Base-by-base conservation (phyloP, 1,284 basidiomycete genomes). In the Tilletia indica region DNA sequence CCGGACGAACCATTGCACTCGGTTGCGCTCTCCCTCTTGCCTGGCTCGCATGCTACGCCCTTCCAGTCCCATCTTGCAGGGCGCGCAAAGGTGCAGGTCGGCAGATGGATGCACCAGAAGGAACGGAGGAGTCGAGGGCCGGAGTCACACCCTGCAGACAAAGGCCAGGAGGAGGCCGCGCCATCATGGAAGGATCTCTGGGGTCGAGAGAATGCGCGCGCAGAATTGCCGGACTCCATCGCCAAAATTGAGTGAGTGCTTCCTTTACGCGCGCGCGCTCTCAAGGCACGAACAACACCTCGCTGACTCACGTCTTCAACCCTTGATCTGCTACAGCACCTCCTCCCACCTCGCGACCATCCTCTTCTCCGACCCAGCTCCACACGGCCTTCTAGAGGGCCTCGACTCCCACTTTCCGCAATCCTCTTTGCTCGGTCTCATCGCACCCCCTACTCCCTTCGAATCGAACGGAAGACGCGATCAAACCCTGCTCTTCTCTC, bases 371-470 rank as follows among this genome's bases (percentile, higher is more conserved):
- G 91, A 92, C 77, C 85, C 84, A 21, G 86, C 88, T 0, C 88
- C 89, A 0, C 89, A 92, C 80, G 90, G 90, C 0, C 85, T 92
- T 19, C 83, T 86, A 3, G 87, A 86, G 58, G 85, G 88, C 12
- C 85, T 92, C 12, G 80, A 84, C 6, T 77, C 73, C 72, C 68
- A 82, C 34, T 89, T 90, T 76, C 87, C 88, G 0, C 69, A 78
- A 16, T 87, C 89, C 6, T 87, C 86, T 38, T 89, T 90, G 85
- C 84, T 92, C 48, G 92, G 92, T 16, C 86, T 93, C 25, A 83
- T 91, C 14, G 90, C 90, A 0, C 87, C 92, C 0, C 90, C 91
- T 0, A 95, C 93, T 0, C 93, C 93, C 0, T 95, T 95, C 83
- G 86, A 93, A 25, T 94, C 92, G 0, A 92, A 34, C 21, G 58